Evolutionary conservation across 345 rosid species (phyloP).

Genomic region (Triadica sebifera): DNA sequence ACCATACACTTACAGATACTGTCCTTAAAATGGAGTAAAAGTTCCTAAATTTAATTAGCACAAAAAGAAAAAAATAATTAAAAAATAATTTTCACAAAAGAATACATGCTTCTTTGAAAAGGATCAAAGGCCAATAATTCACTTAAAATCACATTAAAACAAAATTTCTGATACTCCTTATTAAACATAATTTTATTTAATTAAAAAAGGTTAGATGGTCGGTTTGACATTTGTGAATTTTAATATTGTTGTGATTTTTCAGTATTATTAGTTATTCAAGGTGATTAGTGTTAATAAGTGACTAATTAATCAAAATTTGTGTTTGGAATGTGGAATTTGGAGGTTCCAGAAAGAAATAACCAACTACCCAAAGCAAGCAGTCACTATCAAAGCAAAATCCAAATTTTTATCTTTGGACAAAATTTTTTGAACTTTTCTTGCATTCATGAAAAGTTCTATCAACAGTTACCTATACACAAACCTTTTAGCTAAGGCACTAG

Average conservation of each 20-base stretch:
- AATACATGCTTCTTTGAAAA: too few species aligned
- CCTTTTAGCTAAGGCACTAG: conserved; percentile 24
- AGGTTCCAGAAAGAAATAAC: background rate
- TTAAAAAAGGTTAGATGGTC: background rate
- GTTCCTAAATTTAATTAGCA: too few species aligned
- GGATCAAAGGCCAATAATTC: too few species aligned
- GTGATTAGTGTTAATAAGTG: background rate
- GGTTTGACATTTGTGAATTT: conserved; percentile 8
- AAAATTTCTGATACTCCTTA: background rate
- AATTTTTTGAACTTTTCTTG: conserved; percentile 2
- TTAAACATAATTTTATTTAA: background rate
- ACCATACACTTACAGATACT: too few species aligned
- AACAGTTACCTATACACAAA: conserved; percentile 22
- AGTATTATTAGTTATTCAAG: background rate
- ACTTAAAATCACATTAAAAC: too few species aligned
- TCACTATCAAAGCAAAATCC: conserved; percentile 19
- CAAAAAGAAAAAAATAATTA: background rate
- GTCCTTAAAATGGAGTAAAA: too few species aligned
- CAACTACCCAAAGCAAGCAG: background rate
- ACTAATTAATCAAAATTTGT: background rate
- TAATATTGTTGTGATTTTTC: background rate
- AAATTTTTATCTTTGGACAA: background rate
- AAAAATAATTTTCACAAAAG: too few species aligned
- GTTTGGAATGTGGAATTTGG: background rate
- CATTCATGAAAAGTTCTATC: background rate